These are phyloP conservation scores for Sporobolus alterniflorus DNA, from an alignment of 202 grass and related monocot species.

Conservation along the genomic window DNA sequence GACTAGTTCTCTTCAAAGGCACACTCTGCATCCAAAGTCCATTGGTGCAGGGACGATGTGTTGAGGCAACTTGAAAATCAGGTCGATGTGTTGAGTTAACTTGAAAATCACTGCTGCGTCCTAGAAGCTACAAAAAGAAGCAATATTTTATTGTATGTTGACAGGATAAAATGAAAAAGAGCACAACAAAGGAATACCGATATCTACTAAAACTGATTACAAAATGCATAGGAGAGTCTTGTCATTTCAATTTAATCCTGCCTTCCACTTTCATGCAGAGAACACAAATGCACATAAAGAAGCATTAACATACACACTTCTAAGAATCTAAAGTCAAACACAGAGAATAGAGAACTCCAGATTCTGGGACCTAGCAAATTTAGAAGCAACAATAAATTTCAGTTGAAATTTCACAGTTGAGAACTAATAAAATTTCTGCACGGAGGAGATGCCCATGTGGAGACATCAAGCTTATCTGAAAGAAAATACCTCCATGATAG, in stretches of 20 bases:
- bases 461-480: background rate
- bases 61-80: conserved; percentile 96
- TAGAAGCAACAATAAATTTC: no score
- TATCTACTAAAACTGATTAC: background rate
- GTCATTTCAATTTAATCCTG: background rate
- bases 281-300: background rate
- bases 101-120: conserved; percentile 90
- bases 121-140: conserved; percentile 67
- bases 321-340: no score
- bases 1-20: conserved; percentile 83
- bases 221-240: background rate
- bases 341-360: no score
- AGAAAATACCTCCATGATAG: no score
- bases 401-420: no score
- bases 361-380: no score
- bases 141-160: conserved; percentile 7
- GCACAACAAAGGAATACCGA: background rate
- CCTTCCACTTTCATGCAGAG: background rate
- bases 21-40: conserved; percentile 99
- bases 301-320: no score
- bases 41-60: conserved; percentile 95
- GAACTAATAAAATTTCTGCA: no score
- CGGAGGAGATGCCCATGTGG: no score
- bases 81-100: conserved; percentile 92
- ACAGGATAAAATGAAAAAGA: conserved; percentile 10